Percentiles rank a stretch among this genome's conserved stretches.
Evolutionary conservation across 768 basidiomycete species (phyloP).

Genomic region (Tephrocybe sp.): DNA sequence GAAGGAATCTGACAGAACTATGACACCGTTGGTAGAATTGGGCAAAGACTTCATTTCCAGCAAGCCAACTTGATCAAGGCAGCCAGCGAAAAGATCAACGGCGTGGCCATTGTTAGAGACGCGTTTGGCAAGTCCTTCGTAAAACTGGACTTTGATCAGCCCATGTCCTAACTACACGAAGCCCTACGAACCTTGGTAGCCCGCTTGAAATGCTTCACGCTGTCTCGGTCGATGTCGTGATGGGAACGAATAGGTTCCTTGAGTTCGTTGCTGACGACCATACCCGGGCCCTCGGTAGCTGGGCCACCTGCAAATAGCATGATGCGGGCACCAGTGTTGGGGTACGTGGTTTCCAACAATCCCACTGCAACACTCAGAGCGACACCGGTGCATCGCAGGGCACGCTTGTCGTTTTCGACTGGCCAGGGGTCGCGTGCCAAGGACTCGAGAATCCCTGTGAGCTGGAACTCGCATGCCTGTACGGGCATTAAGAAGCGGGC

Average conservation of each 20-base stretch:
- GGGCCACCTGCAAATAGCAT: conserved; percentile 97
- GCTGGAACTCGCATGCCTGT: conserved; percentile 92
- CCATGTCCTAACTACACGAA: background rate
- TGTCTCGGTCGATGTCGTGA: conserved; percentile 97
- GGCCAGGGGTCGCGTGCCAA: conserved; percentile 95
- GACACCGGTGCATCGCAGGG: conserved; percentile 92
- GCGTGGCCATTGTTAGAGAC: conserved; percentile 94
- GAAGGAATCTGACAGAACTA: conserved; percentile 96
- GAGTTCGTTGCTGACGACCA: conserved; percentile 94
- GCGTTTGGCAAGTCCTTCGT: conserved; percentile 90
- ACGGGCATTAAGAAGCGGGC: conserved; percentile 91
- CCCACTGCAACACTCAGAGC: conserved; percentile 93
- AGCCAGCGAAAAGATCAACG: conserved; percentile 94
- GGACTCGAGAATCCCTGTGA: conserved; percentile 89
- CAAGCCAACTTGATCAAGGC: conserved; percentile 96
- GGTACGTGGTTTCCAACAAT: conserved; percentile 90
- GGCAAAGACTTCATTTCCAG: conserved; percentile 96
- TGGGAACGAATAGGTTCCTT: conserved; percentile 98
- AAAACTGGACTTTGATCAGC: conserved; percentile 62
- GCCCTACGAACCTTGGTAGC: conserved; percentile 74
- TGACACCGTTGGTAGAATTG: conserved; percentile 95
- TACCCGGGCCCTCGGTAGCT: conserved; percentile 93
- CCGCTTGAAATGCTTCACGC: conserved; percentile 95
- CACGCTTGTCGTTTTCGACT: conserved; percentile 91
- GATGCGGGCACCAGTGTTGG: conserved; percentile 93